phyloP scores from a whole-genome alignment of 768 basidiomycete species.

The Boletus barrowsii region DNA sequence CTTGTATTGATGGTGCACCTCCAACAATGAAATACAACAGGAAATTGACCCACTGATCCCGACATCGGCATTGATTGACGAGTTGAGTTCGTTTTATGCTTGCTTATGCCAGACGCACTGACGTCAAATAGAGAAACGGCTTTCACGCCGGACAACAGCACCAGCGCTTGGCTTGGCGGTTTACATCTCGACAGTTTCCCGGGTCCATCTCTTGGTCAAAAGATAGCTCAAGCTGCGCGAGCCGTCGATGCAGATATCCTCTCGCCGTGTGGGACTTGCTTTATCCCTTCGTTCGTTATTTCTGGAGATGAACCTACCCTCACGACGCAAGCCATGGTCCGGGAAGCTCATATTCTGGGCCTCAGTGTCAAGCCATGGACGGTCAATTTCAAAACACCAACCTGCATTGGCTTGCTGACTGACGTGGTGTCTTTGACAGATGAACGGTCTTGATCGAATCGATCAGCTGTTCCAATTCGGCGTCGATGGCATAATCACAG shows the following conservation, averaged over 20 bases:
- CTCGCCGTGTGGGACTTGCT: conserved; percentile 52
- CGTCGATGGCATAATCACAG: conserved; percentile 77
- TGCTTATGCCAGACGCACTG: not conserved
- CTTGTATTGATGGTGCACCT: not conserved
- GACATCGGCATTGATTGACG: conserved; percentile 64
- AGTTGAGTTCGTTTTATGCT: conserved; percentile 42
- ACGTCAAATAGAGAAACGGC: conserved; percentile 37
- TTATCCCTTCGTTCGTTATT: conserved; percentile 42
- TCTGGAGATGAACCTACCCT: conserved; percentile 49
- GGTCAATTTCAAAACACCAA: conserved; percentile 35
- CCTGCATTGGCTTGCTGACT: not conserved
- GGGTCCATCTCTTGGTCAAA: conserved; percentile 53
- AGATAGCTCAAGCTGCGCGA: conserved; percentile 67
- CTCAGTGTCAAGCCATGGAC: conserved; percentile 74
- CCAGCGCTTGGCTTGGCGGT: conserved; percentile 69
- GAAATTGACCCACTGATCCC: conserved; percentile 52
- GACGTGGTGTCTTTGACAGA: conserved; percentile 34
- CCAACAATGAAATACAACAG: conserved; percentile 31
- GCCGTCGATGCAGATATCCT: conserved; percentile 62
- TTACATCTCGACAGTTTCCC: conserved; percentile 60
- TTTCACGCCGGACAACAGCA: conserved; percentile 38
- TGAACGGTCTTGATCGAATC: conserved; percentile 58
- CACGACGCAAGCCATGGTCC: conserved; percentile 66
- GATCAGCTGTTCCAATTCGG: conserved; percentile 59
- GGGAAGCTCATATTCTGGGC: conserved; percentile 59